Percentiles rank a stretch among this genome's conserved stretches.
These are phyloP conservation scores for Microbotryum scabiosae DNA, from an alignment of 1,284 basidiomycete species.

Conservation along the genomic window DNA sequence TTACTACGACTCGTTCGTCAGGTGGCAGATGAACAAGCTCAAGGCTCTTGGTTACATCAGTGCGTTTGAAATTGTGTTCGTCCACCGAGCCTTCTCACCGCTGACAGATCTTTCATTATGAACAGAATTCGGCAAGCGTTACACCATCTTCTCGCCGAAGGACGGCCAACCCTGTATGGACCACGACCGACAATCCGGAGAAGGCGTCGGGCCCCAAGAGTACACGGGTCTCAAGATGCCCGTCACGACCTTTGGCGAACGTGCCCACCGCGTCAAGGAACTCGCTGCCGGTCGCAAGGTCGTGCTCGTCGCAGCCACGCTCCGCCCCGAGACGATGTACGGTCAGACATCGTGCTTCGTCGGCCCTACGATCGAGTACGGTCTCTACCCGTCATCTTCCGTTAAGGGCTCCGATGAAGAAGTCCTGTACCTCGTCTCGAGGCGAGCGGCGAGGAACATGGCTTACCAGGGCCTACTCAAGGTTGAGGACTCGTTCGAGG, in stretches of 20 bases:
- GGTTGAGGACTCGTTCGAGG: conserved; percentile 62
- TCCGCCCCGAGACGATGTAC: conserved; percentile 98
- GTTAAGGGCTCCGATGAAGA: conserved; percentile 57
- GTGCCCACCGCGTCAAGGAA: conserved; percentile 53
- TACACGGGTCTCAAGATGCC: conserved; percentile 96
- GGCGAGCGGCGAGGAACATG: conserved; percentile 93
- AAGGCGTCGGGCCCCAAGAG: conserved; percentile 91
- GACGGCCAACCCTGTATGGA: conserved; percentile 99
- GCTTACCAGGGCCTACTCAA: conserved; percentile 80
- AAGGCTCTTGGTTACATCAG: conserved; percentile 75
- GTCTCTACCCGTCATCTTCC: conserved; percentile 61
- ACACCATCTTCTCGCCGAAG: conserved; percentile 99
- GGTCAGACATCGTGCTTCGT: conserved; percentile 99
- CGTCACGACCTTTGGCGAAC: conserved; percentile 65
- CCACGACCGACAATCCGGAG: conserved; percentile 92
- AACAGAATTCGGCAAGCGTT: conserved; percentile 82
- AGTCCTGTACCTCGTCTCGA: conserved; percentile 73
- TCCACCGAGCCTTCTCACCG: not conserved
- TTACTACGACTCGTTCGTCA: conserved; percentile 94
- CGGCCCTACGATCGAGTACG: conserved; percentile 83
- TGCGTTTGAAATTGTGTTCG: not conserved
- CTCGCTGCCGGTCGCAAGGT: conserved; percentile 66
- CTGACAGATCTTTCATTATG: conserved; percentile 27
- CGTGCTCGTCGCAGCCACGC: conserved; percentile 86
- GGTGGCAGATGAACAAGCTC: conserved; percentile 97